These are phyloP conservation scores for Pichia sporocuriosa DNA, from an alignment of 805 yeast species.

Conservation along the genomic window DNA sequence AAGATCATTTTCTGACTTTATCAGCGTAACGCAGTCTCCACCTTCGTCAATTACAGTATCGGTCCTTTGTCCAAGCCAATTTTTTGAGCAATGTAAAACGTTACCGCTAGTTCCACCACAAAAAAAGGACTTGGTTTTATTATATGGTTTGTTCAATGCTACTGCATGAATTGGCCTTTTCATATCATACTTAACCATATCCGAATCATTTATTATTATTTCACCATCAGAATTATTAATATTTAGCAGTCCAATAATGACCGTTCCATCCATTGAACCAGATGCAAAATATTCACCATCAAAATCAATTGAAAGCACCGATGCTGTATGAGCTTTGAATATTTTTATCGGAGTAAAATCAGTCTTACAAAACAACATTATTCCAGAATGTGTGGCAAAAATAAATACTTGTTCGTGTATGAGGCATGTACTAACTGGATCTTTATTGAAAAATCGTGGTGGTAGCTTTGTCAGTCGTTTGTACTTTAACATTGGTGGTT, in stretches of 20 bases:
- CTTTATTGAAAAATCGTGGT: constrained; percentile 59
- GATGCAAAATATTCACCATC: constrained; percentile 76
- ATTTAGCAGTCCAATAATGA: constrained; percentile 70
- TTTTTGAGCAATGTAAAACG: constrained; percentile 62
- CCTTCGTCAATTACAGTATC: constrained; percentile 59
- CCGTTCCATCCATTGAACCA: constrained; percentile 91
- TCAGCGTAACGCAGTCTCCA: constrained; percentile 64
- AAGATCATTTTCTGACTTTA: constrained; percentile 57
- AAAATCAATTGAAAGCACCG: constrained; percentile 63
- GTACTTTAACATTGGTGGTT: constrained; percentile 72
- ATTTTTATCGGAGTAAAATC: constrained; percentile 60
- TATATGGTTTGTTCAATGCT: constrained; percentile 67
- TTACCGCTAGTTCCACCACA: constrained; percentile 91
- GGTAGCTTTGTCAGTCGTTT: constrained; percentile 66
- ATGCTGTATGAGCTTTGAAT: constrained; percentile 78
- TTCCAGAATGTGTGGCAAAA: constrained; percentile 88
- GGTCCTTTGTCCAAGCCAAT: constrained; percentile 80
- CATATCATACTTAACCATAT: constrained; percentile 70
- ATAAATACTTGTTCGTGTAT: constrained; percentile 56
- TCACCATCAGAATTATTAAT: too few relatives aligned
- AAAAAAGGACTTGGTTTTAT: constrained; percentile 54
- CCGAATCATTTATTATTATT: constrained; percentile 32
- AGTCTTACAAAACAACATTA: constrained; percentile 59
- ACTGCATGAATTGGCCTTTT: constrained; percentile 86
- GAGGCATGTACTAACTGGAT: constrained; percentile 68